Evolutionary conservation across 1,284 basidiomycete species (phyloP), one percentile per base, ranked within the genome.

Genomic region (Leccinum huronense): DNA sequence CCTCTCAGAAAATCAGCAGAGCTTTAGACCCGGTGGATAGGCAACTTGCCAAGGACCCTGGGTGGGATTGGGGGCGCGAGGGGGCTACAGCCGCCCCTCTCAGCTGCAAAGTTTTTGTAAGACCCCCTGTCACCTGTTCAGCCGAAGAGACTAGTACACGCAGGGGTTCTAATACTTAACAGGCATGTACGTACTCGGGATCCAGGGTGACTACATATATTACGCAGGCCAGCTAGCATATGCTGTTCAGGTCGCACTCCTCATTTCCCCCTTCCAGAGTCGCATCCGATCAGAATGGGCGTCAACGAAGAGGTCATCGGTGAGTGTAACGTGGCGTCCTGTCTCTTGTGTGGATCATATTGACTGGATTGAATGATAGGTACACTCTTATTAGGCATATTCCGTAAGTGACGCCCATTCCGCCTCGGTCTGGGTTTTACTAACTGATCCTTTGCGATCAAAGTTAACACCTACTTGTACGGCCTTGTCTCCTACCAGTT

Each of bases 381-480:
- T 34, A 56, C 55, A 9, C 55, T 56, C 31, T 19, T 56, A 34
- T 10, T 56, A n/a, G 55, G 55, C 7, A 36, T 56, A 56, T 56
- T 33, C 7, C 19, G 55, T 56, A 19, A 36, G 55, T 36, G 31
- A n/a, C n/a, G 16, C 3, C 5, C 9, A 34, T 14, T 23, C 14
- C 16, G 36, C 33, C 19, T 36, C 33, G 2, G 54, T 33, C 55
- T 7, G 19, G 33, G n/a, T 23, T 11, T 8, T 14, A 23, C 3
- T 19, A 9, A 36, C n/a, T 34, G 33, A 19, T n/a, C 19, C n/a
- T 0, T 57, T 19, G 55, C 19, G 6, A 13, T 14, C 19, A 19
- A 34, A 57, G 56, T 57, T 2, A 57, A 57, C 34, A 57, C 56
- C n/a, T 57, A 36, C 56, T 38, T 57, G 19, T 57, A 57, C 16